phyloP scores from a whole-genome alignment of 495 filamentous ascomycete species.

The Daldinia vernicosa region DNA sequence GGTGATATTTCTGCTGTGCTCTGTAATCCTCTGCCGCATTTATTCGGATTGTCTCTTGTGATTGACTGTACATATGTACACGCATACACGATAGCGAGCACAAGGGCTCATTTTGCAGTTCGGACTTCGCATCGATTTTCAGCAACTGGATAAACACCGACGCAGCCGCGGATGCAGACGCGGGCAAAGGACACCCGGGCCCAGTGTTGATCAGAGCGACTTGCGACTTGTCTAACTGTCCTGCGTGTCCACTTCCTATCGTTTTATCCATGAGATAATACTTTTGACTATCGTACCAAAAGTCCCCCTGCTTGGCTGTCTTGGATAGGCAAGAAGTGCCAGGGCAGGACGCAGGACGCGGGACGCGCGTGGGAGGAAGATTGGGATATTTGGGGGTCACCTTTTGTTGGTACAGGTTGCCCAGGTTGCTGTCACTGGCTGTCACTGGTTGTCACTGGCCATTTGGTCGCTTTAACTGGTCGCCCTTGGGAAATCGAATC shows the following conservation, averaged over 20 bases:
- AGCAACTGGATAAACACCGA: conserved; percentile 38
- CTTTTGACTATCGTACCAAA: conserved; percentile 30
- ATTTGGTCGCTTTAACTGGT: too few species aligned
- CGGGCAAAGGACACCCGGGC: conserved; percentile 2
- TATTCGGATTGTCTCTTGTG: conserved; percentile 33
- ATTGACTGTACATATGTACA: conserved; percentile 27
- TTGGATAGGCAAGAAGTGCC: conserved; percentile 29
- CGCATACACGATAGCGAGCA: conserved; percentile 17
- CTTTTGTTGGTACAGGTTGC: background rate
- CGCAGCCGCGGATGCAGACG: conserved; percentile 25
- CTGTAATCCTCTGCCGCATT: conserved; percentile 38
- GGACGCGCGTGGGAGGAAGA: conserved; percentile 39
- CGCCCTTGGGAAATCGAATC: conserved; percentile 26
- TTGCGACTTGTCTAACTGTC: background rate
- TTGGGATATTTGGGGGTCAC: conserved; percentile 41
- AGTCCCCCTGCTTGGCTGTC: conserved; percentile 28
- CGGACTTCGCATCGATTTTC: conserved; percentile 38
- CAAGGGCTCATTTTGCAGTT: conserved; percentile 34
- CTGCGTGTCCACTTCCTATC: conserved; percentile 17
- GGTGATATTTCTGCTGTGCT: conserved; percentile 25
- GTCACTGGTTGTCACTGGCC: background rate
- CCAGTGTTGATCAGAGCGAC: background rate
- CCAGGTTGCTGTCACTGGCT: conserved; percentile 5
- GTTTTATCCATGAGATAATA: conserved; percentile 40
- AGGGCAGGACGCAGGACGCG: conserved; percentile 37